Conservation (phyloP, 192 early-diverging fungal species). For the Linnemannia hyalina region DNA sequence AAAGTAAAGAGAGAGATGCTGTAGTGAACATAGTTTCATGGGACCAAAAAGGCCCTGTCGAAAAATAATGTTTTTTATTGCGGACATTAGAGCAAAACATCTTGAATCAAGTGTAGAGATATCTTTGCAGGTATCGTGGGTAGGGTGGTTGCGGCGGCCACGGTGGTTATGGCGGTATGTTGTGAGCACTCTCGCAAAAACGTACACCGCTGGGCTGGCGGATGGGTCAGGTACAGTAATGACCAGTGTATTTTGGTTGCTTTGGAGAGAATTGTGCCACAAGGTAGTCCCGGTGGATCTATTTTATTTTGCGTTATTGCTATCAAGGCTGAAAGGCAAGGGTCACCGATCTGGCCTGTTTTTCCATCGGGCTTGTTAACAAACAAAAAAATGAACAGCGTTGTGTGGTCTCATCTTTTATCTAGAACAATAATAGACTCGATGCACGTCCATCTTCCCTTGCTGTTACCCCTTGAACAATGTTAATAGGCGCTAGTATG, state of each 20-base stretch:
- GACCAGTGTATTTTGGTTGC: neutral
- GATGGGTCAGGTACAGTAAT: neutral
- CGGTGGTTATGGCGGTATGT: neutral
- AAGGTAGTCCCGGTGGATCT: neutral
- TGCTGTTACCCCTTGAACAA: too few species aligned
- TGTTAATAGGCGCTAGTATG: too few species aligned
- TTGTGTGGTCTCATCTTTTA: too few species aligned
- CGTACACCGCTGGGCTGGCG: neutral
- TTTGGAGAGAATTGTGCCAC: neutral
- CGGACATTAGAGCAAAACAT: neutral
- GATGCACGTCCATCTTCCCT: too few species aligned
- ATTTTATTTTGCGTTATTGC: neutral
- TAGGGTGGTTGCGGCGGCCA: neutral
- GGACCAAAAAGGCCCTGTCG: neutral
- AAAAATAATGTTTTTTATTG: neutral
- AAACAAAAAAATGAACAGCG: neutral
- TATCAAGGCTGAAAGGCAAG: neutral
- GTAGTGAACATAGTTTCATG: neutral
- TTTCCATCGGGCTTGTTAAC: neutral
- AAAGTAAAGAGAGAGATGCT: neutral
- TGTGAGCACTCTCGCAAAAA: neutral
- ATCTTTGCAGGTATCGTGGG: neutral
- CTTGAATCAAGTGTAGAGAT: neutral
- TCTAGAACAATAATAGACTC: too few species aligned
- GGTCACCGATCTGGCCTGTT: slow-evolving; percentile 1